phyloP scores from a whole-genome alignment of 306 rosid genomes.

The Quercus dentata region DNA sequence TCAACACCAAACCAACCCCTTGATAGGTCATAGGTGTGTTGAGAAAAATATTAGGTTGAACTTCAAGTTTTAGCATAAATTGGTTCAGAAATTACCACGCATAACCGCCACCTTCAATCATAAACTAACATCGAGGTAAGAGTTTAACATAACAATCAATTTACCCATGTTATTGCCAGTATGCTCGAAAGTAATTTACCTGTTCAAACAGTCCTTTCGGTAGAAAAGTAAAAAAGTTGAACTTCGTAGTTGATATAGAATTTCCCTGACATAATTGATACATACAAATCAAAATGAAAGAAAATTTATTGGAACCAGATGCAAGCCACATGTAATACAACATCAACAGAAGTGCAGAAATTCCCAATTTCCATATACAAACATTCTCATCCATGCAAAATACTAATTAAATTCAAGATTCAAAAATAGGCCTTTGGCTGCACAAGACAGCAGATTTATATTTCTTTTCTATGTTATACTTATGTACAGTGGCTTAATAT shows the following conservation, averaged over 20 bases:
- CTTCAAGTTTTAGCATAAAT: not conserved
- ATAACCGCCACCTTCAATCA: not conserved
- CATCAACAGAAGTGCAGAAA: not conserved
- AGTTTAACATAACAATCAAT: not conserved
- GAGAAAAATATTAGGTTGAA: not conserved
- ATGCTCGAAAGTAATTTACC: conserved; percentile 48
- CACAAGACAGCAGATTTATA: not conserved
- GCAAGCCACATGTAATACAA: conserved; percentile 14
- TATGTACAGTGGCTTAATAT: not conserved
- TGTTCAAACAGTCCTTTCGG: conserved; percentile 97
- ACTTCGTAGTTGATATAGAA: conserved; percentile 91
- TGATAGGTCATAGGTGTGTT: not conserved
- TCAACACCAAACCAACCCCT: not conserved
- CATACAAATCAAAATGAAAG: conserved; percentile 10
- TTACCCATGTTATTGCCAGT: conserved; percentile 3
- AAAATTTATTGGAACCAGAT: not conserved
- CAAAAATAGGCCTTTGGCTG: not conserved
- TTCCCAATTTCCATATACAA: not conserved
- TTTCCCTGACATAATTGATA: conserved; percentile 68
- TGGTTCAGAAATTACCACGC: not conserved
- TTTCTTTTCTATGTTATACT: not conserved
- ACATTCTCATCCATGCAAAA: not conserved
- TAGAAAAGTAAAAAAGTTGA: conserved; percentile 74
- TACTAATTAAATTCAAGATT: not conserved
- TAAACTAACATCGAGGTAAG: not conserved